phyloP scores from a whole-genome alignment of 2,329 filamentous ascomycete species.

The Penicillium glabrum region DNA sequence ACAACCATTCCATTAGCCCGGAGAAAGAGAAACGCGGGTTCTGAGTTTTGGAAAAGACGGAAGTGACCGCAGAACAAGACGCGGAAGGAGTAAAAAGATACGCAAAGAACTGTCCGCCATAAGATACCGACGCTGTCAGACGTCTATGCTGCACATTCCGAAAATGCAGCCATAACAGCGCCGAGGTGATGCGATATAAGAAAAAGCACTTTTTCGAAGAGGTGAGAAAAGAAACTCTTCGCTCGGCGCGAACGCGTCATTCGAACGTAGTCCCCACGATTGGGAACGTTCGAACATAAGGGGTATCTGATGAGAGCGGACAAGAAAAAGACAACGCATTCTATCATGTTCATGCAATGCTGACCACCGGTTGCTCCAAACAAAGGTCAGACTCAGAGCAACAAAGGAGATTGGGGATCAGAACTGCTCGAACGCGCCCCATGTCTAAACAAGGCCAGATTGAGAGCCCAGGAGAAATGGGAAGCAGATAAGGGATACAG shows the following conservation, averaged over 20 bases:
- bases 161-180: conserved; percentile 41
- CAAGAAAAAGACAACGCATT: conserved; percentile 51
- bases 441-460: conserved; percentile 36
- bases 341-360: conserved; percentile 52
- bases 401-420: conserved; percentile 26
- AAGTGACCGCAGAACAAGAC: conserved; percentile 23
- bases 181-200: conserved; percentile 37
- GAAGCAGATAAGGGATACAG: conserved; percentile 25
- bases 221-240: conserved; percentile 29
- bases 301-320: conserved; percentile 51
- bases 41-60: conserved; percentile 10
- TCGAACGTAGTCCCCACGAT: conserved; percentile 36
- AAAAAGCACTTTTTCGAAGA: conserved; percentile 39
- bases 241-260: conserved; percentile 40
- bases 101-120: conserved; percentile 33
- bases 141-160: conserved; percentile 42
- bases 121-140: conserved; percentile 42
- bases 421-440: conserved; percentile 40
- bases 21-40: conserved; percentile 26
- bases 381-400: conserved; percentile 22
- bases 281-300: conserved; percentile 41
- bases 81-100: conserved; percentile 17
- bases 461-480: conserved; percentile 28
- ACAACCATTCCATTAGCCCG: conserved; percentile 14
- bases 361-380: conserved; percentile 32